Evolutionary conservation across 345 rosid species (phyloP), one percentile per base, ranked within the genome.

Genomic region (Arabidopsis suecica): DNA sequence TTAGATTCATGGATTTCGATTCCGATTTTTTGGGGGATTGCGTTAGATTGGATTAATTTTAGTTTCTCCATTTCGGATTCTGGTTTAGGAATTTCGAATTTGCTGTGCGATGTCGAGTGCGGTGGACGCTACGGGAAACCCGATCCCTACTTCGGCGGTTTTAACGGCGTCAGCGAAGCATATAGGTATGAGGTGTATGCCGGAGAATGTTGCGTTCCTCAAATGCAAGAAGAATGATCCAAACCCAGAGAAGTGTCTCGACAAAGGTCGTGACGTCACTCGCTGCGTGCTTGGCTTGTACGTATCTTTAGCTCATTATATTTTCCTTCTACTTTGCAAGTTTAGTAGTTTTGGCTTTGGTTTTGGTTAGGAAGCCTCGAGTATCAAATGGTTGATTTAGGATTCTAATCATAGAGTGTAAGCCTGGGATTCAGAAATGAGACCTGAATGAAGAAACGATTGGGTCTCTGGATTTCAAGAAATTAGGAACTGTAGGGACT

Each of bases 151-250:
- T 0, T 95, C 99, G 22, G 88, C 99, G 50, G 94, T 91, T 80
- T 83, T 95, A 69, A 93, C 82, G 84, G 86, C 98, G 23, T 79
- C 98, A 34, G 88, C 99, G 63, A 96, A 93, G 86, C 98, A 93
- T 61, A 88, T 96, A 50, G 88, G 80, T 49, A 57, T 56, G 13
- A 73, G 93, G 62, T 96, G 99, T 83, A 82, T 58, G 44, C 73
- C 79, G 9, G 96, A 93, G 84, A 96, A 96, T 74, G 82, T 96
- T 68, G 97, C 79, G 36, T 96, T 93, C 78, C 88, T 96, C 77
- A 96, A 88, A 79, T 96, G 99, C 84, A 96, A 96, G 88, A 84
- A 93, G 93, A 89, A 87, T 76, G 97, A 96, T 76, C 94, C 97
- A 2, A 96, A 96, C 72, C 99, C 99, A 0, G 99, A 96, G 91